Percentiles rank a stretch among this genome's conserved stretches.
These are phyloP conservation scores for Gossypium schwendimanii DNA, from an alignment of 441 rosid genomes.

Conservation along the genomic window DNA sequence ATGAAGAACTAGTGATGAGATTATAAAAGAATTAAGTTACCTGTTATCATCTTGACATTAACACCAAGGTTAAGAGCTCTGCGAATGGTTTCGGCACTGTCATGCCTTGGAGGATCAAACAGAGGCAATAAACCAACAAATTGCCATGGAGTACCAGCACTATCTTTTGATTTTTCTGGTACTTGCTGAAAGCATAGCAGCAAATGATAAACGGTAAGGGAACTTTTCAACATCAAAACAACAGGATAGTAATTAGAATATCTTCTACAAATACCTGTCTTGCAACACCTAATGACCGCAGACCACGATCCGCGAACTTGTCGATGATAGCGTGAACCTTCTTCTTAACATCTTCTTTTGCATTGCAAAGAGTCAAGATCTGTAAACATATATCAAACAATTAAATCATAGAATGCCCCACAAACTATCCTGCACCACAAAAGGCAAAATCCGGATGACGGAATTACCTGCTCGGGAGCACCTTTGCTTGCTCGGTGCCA, in stretches of 20 bases:
- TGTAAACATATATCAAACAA: constrained; percentile 20
- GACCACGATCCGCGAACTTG: constrained; percentile 80
- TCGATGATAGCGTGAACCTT: constrained; percentile 53
- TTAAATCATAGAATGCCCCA: background rate
- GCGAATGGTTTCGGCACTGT: constrained; percentile 92
- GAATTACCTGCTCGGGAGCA: constrained; percentile 87
- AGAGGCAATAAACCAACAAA: constrained; percentile 68
- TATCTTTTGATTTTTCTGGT: constrained; percentile 57
- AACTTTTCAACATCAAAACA: background rate
- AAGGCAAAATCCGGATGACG: background rate
- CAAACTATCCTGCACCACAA: background rate
- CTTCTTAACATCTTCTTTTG: constrained; percentile 65
- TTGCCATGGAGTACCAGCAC: constrained; percentile 62
- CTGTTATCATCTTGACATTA: constrained; percentile 96
- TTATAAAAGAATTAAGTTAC: constrained; percentile 22
- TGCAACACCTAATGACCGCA: constrained; percentile 63
- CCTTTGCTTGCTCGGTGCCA: constrained; percentile 96
- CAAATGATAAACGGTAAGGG: background rate
- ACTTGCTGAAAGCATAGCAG: constrained; percentile 33
- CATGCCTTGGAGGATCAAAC: constrained; percentile 83
- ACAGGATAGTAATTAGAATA: background rate
- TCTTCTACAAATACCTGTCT: constrained; percentile 41
- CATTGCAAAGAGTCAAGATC: constrained; percentile 65
- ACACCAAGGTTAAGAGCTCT: constrained; percentile 89
- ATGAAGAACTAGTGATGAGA: background rate